Base-by-base conservation (phyloP, 495 filamentous ascomycete genomes). In the Daldinia decipiens region DNA sequence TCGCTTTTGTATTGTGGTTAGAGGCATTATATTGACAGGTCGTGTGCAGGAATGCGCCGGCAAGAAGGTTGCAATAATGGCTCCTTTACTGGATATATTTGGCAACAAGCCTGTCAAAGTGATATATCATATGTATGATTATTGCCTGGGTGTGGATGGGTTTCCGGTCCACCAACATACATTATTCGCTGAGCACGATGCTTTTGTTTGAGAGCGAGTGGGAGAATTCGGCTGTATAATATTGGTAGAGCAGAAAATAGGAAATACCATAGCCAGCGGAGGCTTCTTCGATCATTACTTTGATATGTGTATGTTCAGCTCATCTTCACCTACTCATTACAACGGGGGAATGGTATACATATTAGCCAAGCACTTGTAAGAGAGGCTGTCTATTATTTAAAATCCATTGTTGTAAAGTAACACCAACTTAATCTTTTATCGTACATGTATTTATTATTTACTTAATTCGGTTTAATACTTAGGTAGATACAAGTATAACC, bases 1-100 rank as follows among this genome's bases (percentile, higher is more conserved):
- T 24, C 17, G 50, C 9, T 58, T 47, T 21, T 13, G 9, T 11
- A 12, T n/a, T n/a, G 32, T 36, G 32, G 9, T 32, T 32, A 32
- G 32, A 11, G 32, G 0, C 21, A 24, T 15, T 45, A 36, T 63
- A 60, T 57, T 72, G 43, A 72, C 40, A 11, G 1, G 31, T 36
- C 36, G 53, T 53, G 5, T 51, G 57, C 40, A 73, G 70, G 57
- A 59, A 59, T 31, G 57, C 61, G 19, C 65, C 60, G 4, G 39
- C 38, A 8, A 65, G 58, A 31, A 68, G 36, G 43, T 15, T 63
- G 39, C 47, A 56, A 52, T 72, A 63, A 21, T 43, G 47, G 6
- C 31, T 5, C 12, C 13, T 5, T 24, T 39, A 17, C 1, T 64
- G 34, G 45, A 12, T 56, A 7, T 50, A 13, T 27, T 15, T 27